Percentiles rank a stretch among this genome's conserved stretches.
These are phyloP conservation scores for Ramaria rubella DNA, from an alignment of 768 basidiomycete genomes.

Conservation along the genomic window DNA sequence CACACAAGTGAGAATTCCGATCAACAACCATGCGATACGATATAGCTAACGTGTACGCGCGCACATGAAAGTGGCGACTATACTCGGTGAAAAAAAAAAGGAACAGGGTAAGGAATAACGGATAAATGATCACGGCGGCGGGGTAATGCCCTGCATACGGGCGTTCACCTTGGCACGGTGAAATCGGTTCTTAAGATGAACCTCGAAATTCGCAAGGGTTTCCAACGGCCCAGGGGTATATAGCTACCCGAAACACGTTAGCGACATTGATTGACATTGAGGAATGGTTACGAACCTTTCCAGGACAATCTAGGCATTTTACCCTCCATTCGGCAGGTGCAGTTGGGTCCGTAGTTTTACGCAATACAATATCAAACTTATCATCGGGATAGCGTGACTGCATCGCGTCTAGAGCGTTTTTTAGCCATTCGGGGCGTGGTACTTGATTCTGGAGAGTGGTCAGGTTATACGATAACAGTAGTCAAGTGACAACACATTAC, in stretches of 20 bases:
- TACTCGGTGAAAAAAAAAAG: neutral
- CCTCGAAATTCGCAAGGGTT: slow-evolving; percentile 83
- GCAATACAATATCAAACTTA: slow-evolving; percentile 68
- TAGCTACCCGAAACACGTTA: slow-evolving; percentile 39
- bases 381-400: slow-evolving; percentile 73
- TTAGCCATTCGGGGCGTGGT: slow-evolving; percentile 66
- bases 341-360: slow-evolving; percentile 48
- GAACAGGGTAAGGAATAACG: neutral
- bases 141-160: slow-evolving; percentile 28
- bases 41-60: neutral
- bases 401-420: slow-evolving; percentile 58
- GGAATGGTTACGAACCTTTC: slow-evolving; percentile 53
- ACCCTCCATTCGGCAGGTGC: slow-evolving; percentile 75
- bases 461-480: slow-evolving; percentile 15
- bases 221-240: slow-evolving; percentile 89
- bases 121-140: neutral
- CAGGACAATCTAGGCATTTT: slow-evolving; percentile 88
- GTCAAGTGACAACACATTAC: slow-evolving; percentile 12
- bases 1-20: neutral
- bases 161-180: slow-evolving; percentile 71
- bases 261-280: neutral
- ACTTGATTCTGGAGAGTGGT: slow-evolving; percentile 10
- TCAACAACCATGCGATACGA: neutral
- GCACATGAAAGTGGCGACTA: neutral
- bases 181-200: slow-evolving; percentile 82